These are phyloP conservation scores for Globisporangium camurandrum DNA, from an alignment of 352 stramenopile species.

Conservation along the genomic window DNA sequence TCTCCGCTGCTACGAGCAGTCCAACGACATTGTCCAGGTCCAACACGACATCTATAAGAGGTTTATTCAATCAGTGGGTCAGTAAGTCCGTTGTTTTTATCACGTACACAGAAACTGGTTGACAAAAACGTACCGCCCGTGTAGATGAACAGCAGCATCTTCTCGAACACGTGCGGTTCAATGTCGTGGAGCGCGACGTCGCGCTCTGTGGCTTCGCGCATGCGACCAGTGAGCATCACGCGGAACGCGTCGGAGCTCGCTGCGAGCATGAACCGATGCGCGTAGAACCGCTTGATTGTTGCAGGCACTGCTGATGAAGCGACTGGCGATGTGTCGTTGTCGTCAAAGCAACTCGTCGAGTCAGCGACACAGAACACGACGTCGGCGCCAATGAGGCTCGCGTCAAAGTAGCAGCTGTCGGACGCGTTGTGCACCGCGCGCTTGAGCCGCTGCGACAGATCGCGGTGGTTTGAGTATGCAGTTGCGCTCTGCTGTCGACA, in stretches of 20 bases:
- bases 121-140: slow-evolving; percentile 36
- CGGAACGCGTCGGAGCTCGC: slow-evolving; percentile 75
- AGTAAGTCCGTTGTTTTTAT: background rate
- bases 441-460: slow-evolving; percentile 53
- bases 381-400: slow-evolving; percentile 55
- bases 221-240: slow-evolving; percentile 76
- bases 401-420: slow-evolving; percentile 34
- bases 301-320: background rate
- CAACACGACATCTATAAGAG: slow-evolving; percentile 48
- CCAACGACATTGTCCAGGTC: slow-evolving; percentile 66
- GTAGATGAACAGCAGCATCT: slow-evolving; percentile 84
- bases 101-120: background rate
- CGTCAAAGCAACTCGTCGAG: slow-evolving; percentile 1
- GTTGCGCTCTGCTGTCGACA: slow-evolving; percentile 27
- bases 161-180: slow-evolving; percentile 52
- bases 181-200: slow-evolving; percentile 72
- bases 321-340: background rate
- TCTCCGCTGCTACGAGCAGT: slow-evolving; percentile 69
- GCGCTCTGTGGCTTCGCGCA: slow-evolving; percentile 63
- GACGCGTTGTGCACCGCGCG: slow-evolving; percentile 27
- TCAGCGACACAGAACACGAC: slow-evolving; percentile 58
- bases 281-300: slow-evolving; percentile 38
- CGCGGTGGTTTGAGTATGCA: slow-evolving; percentile 53
- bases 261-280: slow-evolving; percentile 79
- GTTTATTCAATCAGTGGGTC: background rate